Conservation (phyloP, 805 yeast genomes). For the Myxozyma melibiosi region DNA sequence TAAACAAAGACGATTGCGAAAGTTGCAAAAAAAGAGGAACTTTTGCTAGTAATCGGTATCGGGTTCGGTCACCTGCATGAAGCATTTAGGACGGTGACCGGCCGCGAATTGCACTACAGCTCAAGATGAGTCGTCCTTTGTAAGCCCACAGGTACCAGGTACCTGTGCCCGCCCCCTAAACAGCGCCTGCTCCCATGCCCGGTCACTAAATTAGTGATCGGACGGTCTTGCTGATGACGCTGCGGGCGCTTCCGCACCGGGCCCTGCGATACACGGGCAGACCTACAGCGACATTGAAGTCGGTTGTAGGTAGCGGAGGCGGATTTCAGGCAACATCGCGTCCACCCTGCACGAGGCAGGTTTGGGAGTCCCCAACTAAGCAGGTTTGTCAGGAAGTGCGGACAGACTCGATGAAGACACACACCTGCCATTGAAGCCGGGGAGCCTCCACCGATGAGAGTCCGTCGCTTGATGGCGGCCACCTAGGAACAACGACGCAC, state of each 20-base stretch:
- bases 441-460: too few relatives aligned
- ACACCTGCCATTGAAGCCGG: too few relatives aligned
- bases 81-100: constrained; percentile 7
- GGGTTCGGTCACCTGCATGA: constrained; percentile 24
- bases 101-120: constrained; percentile 35
- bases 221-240: constrained; percentile 25
- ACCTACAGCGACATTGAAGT: too few relatives aligned
- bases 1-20: too few relatives aligned
- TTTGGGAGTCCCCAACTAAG: too few relatives aligned
- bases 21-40: constrained; percentile 23
- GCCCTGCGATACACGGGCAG: constrained; percentile 33
- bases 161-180: neutral
- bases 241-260: constrained; percentile 32
- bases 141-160: too few relatives aligned
- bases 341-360: too few relatives aligned
- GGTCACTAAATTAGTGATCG: neutral
- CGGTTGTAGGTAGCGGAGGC: neutral
- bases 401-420: too few relatives aligned
- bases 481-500: neutral
- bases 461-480: too few relatives aligned
- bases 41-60: constrained; percentile 33
- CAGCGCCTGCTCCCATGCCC: constrained; percentile 7
- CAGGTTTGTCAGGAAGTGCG: too few relatives aligned
- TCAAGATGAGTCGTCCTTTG: neutral
- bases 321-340: neutral